A percentile compares a stretch with the other conserved stretches of the same genome.
phyloP scores from a whole-genome alignment of 176 grass and related monocot genomes.

The Luzula sylvatica region DNA sequence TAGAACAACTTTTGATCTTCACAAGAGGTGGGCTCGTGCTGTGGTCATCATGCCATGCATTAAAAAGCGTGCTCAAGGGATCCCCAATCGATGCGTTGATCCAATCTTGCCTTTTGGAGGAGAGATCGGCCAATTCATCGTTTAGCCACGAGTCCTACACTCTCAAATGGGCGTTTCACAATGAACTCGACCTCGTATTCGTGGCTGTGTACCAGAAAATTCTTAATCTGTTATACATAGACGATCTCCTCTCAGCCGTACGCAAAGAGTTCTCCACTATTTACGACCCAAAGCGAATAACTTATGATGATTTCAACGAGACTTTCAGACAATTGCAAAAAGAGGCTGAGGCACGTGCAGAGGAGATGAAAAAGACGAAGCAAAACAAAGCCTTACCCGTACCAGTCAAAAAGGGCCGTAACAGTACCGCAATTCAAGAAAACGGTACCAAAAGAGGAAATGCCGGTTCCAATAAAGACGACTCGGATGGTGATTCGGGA shows the following conservation, averaged over 20 bases:
- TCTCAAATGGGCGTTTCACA: slow-evolving; percentile 90
- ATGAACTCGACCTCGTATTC: slow-evolving; percentile 84
- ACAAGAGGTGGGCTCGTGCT: slow-evolving; percentile 87
- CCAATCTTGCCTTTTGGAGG: slow-evolving; percentile 91
- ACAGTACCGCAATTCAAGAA: background rate
- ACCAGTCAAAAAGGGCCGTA: slow-evolving; percentile 5
- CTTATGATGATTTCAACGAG: slow-evolving; percentile 46
- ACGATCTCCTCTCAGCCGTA: slow-evolving; percentile 64
- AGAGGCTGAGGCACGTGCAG: slow-evolving; percentile 61
- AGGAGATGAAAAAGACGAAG: slow-evolving; percentile 77
- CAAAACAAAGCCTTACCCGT: slow-evolving; percentile 11
- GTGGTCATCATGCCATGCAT: slow-evolving; percentile 64
- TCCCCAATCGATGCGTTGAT: slow-evolving; percentile 87
- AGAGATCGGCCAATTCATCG: slow-evolving; percentile 64
- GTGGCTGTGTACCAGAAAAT: slow-evolving; percentile 90
- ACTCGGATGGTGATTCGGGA: slow-evolving; percentile 33
- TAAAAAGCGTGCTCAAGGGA: slow-evolving; percentile 60
- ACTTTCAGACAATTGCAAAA: slow-evolving; percentile 69
- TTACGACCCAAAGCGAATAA: slow-evolving; percentile 34
- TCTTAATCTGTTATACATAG: slow-evolving; percentile 80
- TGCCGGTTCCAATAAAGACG: slow-evolving; percentile 26
- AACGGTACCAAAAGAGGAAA: slow-evolving; percentile 13
- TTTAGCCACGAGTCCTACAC: slow-evolving; percentile 65
- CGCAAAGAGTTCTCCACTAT: slow-evolving; percentile 50
- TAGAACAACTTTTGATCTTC: slow-evolving; percentile 96